Evolutionary conservation across 495 filamentous ascomycete species (phyloP).

Genomic region (Bryoglossum gracile): DNA sequence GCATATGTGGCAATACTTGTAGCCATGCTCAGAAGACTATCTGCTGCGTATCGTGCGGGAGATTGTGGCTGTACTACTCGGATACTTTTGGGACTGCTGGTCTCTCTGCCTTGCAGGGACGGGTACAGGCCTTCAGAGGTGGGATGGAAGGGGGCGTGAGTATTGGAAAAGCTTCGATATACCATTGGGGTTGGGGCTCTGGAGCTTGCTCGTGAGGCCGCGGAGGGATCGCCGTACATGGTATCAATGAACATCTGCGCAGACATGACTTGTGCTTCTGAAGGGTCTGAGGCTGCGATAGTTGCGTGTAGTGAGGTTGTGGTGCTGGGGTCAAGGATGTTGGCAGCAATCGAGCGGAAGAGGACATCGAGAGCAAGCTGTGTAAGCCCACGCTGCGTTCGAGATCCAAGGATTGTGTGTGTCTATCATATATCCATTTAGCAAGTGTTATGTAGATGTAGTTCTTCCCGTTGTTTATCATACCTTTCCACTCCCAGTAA

Average conservation of each 20-base stretch:
- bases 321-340: slow-evolving; percentile 55
- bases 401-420: slow-evolving; percentile 92
- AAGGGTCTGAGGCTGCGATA: slow-evolving; percentile 66
- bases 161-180: slow-evolving; percentile 30
- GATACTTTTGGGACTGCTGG: slow-evolving; percentile 22
- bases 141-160: slow-evolving; percentile 23
- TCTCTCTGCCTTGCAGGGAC: slow-evolving; percentile 7
- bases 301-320: slow-evolving; percentile 59
- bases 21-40: slow-evolving; percentile 7
- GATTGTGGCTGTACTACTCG: slow-evolving; percentile 7
- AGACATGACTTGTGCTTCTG: slow-evolving; percentile 74
- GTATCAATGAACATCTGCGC: slow-evolving; percentile 74
- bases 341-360: slow-evolving; percentile 66
- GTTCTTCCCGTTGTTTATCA: too few relatives aligned
- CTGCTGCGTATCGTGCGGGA: neutral
- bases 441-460: too few relatives aligned
- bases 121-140: slow-evolving; percentile 26
- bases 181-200: slow-evolving; percentile 76
- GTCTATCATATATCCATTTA: too few relatives aligned
- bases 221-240: slow-evolving; percentile 60
- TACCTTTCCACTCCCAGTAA: slow-evolving; percentile 95
- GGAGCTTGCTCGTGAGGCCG: slow-evolving; percentile 53
- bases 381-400: slow-evolving; percentile 76
- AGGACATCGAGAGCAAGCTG: slow-evolving; percentile 88
- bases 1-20: neutral